phyloP scores from a whole-genome alignment of 1,284 basidiomycete genomes.

The Cerioporus squamosus region DNA sequence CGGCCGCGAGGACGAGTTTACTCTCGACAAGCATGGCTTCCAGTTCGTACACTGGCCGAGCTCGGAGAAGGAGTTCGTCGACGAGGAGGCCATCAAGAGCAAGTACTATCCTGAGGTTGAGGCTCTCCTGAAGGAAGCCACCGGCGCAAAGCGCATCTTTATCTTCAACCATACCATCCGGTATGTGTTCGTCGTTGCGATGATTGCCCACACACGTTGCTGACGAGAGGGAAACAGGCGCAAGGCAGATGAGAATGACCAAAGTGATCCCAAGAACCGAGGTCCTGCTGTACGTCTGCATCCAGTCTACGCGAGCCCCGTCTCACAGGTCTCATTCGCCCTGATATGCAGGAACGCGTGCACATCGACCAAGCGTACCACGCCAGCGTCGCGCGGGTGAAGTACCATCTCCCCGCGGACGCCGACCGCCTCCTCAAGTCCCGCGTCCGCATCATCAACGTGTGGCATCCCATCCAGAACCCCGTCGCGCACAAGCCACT shows the following conservation, averaged over 20 bases:
- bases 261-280: slow-evolving; percentile 17
- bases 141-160: slow-evolving; percentile 44
- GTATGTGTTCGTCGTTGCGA: slow-evolving; percentile 45
- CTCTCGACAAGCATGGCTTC: slow-evolving; percentile 47
- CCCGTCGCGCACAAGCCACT: slow-evolving; percentile 51
- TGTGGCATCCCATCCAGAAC: slow-evolving; percentile 54
- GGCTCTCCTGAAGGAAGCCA: slow-evolving; percentile 44
- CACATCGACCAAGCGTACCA: slow-evolving; percentile 63
- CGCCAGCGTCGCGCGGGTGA: slow-evolving; percentile 53
- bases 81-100: slow-evolving; percentile 42
- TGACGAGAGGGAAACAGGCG: slow-evolving; percentile 11
- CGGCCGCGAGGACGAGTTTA: slow-evolving; percentile 34
- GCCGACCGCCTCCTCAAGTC: slow-evolving; percentile 46
- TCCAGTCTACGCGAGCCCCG: too few species aligned
- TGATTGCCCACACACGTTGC: background rate
- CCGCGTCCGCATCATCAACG: slow-evolving; percentile 59
- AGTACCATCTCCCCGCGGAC: slow-evolving; percentile 45
- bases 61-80: slow-evolving; percentile 45
- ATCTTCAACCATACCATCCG: slow-evolving; percentile 46
- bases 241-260: slow-evolving; percentile 8
- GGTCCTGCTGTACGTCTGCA: slow-evolving; percentile 39
- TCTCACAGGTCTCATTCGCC: background rate
- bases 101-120: slow-evolving; percentile 48
- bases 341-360: slow-evolving; percentile 34
- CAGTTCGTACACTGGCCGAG: slow-evolving; percentile 34